Percentiles rank a stretch among this genome's conserved stretches.
Conservation (phyloP, 1,284 basidiomycete genomes). For the Meripilus lineatus region DNA sequence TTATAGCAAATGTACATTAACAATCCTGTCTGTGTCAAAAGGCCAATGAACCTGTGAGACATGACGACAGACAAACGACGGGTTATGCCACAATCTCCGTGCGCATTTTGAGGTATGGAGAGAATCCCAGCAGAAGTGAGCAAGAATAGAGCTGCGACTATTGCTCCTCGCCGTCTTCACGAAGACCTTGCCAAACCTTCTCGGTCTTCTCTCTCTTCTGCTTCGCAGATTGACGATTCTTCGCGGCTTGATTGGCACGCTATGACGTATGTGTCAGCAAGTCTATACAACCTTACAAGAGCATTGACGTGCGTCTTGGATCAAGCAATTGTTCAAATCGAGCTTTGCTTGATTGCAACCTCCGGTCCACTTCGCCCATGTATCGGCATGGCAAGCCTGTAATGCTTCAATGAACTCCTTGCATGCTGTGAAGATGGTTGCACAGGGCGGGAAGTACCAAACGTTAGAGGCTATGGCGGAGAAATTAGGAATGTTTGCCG, state of each 20-base stretch:
- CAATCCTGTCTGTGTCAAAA: no score
- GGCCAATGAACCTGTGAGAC: no score
- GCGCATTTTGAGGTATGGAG: no score
- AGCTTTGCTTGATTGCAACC: conserved; percentile 72
- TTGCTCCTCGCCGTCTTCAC: conserved; percentile 35
- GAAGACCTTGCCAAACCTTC: conserved; percentile 58
- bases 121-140: no score
- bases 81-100: no score
- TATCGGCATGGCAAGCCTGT: conserved; percentile 57
- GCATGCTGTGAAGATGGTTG: conserved; percentile 44
- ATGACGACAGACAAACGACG: no score
- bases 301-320: conserved; percentile 57
- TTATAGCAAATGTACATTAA: no score
- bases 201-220: conserved; percentile 50
- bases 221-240: conserved; percentile 67
- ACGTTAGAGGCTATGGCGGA: conserved; percentile 11
- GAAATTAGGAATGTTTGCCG: conserved; percentile 5
- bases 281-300: no score
- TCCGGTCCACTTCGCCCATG: conserved; percentile 60
- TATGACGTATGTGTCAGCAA: conserved; percentile 23
- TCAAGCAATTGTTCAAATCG: conserved; percentile 69
- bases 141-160: background rate
- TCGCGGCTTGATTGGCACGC: conserved; percentile 65
- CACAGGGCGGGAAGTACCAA: conserved; percentile 15
- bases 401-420: conserved; percentile 71